Evolutionary conservation across 2,329 filamentous ascomycete genomes (phyloP).

Genomic region (Pseudogymnoascus sp.): DNA sequence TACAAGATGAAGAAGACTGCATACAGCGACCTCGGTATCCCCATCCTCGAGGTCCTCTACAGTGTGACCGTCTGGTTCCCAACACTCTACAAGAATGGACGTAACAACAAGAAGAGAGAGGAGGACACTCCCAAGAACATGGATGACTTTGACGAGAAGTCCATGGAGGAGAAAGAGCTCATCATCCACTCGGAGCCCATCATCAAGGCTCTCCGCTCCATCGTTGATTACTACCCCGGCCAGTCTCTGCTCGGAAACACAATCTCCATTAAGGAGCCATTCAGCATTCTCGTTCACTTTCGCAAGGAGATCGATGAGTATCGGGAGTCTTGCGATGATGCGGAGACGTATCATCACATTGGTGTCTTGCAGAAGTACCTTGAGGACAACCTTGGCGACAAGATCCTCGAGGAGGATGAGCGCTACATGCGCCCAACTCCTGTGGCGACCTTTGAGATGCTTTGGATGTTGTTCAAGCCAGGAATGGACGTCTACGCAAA

Average conservation of each 20-base stretch:
- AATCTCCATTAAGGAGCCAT: constrained; percentile 28
- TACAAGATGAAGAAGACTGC: constrained; percentile 19
- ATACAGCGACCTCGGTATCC: constrained; percentile 16
- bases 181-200: constrained; percentile 19
- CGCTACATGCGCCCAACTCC: constrained; percentile 14
- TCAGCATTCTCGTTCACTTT: constrained; percentile 29
- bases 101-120: constrained; percentile 11
- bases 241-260: constrained; percentile 17
- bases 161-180: constrained; percentile 20
- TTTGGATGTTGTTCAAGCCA: constrained; percentile 22
- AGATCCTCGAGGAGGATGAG: constrained; percentile 17
- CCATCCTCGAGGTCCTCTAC: constrained; percentile 19
- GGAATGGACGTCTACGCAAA: constrained; percentile 19
- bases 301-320: constrained; percentile 19
- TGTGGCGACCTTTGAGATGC: constrained; percentile 20
- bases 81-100: constrained; percentile 16
- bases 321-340: constrained; percentile 17
- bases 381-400: constrained; percentile 18
- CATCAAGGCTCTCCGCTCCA: constrained; percentile 19
- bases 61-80: constrained; percentile 20
- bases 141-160: constrained; percentile 18
- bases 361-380: constrained; percentile 12
- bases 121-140: constrained; percentile 14
- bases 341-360: constrained; percentile 17
- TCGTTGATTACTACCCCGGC: constrained; percentile 20